A percentile compares a stretch with the other conserved stretches of the same genome.
phyloP scores from a whole-genome alignment of 257 asterid species.

The Jasminum sambac region DNA sequence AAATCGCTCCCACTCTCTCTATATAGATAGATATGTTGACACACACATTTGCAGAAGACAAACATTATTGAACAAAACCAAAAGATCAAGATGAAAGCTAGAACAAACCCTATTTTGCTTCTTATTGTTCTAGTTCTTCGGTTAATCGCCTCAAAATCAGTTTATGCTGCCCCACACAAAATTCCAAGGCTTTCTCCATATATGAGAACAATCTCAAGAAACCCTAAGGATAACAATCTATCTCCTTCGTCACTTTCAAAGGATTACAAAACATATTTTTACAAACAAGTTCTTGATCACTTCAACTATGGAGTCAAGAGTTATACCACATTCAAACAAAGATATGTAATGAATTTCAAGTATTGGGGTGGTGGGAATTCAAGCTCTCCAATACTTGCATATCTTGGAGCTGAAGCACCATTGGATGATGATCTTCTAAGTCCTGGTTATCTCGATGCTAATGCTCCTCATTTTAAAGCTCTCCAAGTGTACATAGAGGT shows the following conservation, averaged over 20 bases:
- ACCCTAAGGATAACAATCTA: constrained; percentile 5
- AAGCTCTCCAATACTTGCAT: constrained; percentile 58
- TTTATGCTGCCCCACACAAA: constrained; percentile 21
- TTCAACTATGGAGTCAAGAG: constrained; percentile 67
- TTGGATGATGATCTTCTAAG: constrained; percentile 31
- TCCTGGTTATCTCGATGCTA: constrained; percentile 51
- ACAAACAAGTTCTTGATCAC: constrained; percentile 73
- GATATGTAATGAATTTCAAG: constrained; percentile 42
- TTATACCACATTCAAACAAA: constrained; percentile 55
- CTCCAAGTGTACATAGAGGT: constrained; percentile 77
- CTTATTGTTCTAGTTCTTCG: too few species aligned
- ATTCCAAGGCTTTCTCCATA: constrained; percentile 32
- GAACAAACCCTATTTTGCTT: constrained; percentile 19
- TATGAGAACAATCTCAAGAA: not conserved
- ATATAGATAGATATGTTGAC: too few species aligned
- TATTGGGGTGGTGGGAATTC: constrained; percentile 58
- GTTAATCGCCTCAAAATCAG: constrained; percentile 10
- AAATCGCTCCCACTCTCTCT: not conserved
- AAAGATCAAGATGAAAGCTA: not conserved
- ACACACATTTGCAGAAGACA: not conserved
- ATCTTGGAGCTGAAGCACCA: constrained; percentile 66
- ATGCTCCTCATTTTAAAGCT: constrained; percentile 64
- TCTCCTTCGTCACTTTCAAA: not conserved
- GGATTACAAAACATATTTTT: constrained; percentile 44
- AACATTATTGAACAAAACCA: not conserved